Evolutionary conservation across 495 filamentous ascomycete species (phyloP), one percentile per base, ranked within the genome.

Genomic region (Hypoxylon intermedium): DNA sequence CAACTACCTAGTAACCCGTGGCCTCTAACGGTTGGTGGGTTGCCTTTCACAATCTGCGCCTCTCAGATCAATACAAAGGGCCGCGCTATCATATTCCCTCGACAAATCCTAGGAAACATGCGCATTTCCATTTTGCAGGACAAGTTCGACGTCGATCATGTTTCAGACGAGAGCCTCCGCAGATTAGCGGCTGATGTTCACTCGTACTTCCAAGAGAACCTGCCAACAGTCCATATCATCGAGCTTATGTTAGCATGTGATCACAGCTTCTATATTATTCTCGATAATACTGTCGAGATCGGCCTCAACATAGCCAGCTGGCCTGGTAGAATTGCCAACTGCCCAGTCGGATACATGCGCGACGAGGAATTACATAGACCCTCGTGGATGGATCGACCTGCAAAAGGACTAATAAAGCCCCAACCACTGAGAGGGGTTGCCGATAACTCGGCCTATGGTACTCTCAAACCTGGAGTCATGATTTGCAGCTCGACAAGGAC

Each of bases 11-110:
- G 28, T 16, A 21, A 18, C 2, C 53, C 43, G 15, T 57, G 33
- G 53, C 53, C 53, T 7, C 42, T 57, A n/a, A 57, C 53, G 5
- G 23, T 57, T 23, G 33, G 44, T 30, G 15, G 43, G 24, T 30
- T 57, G 16, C 53, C 43, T 40, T 28, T 57, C 20, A 57, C 53
- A 5, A 46, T 46, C 18, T 7, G 1, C 19, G 42, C n/a, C n/a
- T n/a, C n/a, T n/a, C n/a, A n/a, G n/a, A n/a, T n/a, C n/a, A n/a
- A 26, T 26, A 7, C 7, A 26, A 26, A 26, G 24, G 24, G 24
- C 24, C 24, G 24, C 24, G 24, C 24, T 7, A 3, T 26, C 7
- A 7, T 26, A 26, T 26, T 26, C 7, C 24, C 24, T 26, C 24
- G 24, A 26, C 24, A 26, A 7, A 26, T 4, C 7, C 7, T 26